Evolutionary conservation across 176 grass and related monocot species (phyloP).

Genomic region (Aechmea fasciata): DNA sequence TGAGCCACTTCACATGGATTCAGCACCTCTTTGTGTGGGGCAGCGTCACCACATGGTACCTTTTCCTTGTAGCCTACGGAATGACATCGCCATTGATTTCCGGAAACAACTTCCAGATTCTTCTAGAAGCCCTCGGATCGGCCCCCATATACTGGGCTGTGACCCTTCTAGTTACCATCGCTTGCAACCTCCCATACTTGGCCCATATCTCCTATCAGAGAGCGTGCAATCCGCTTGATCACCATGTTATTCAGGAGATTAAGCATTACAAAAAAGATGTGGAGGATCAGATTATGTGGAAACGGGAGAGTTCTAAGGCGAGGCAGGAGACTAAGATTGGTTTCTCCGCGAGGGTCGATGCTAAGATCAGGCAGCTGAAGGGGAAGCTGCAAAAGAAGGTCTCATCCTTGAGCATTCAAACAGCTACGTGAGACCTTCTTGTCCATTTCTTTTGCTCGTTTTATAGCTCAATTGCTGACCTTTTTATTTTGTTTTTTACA

Average conservation of each 20-base stretch:
- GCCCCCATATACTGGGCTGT: conserved; percentile 65
- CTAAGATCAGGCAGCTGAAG: conserved; percentile 80
- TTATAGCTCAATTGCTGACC: no score
- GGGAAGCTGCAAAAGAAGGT: conserved; percentile 70
- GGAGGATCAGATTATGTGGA: conserved; percentile 87
- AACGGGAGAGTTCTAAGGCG: conserved; percentile 74
- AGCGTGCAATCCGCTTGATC: conserved; percentile 68
- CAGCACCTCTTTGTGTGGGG: conserved; percentile 91
- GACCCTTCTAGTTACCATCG: conserved; percentile 58
- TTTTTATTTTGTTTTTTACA: no score
- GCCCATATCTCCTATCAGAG: conserved; percentile 89
- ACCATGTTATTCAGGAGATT: conserved; percentile 97
- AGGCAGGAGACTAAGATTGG: conserved; percentile 88
- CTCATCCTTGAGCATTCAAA: conserved; percentile 51
- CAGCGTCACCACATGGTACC: conserved; percentile 80
- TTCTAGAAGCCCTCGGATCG: conserved; percentile 74
- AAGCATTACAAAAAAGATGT: conserved; percentile 70
- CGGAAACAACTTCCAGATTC: conserved; percentile 50
- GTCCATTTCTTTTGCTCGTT: no score
- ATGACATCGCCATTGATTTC: conserved; percentile 41
- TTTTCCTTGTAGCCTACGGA: conserved; percentile 73
- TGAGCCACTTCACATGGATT: conserved; percentile 99
- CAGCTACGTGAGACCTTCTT: conserved; percentile 15
- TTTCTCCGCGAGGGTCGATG: conserved; percentile 81
- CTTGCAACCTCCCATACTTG: conserved; percentile 81